Percentiles rank a stretch among this genome's conserved stretches.
Evolutionary conservation across 2,329 filamentous ascomycete species (phyloP).

Genomic region (Pochonia chlamydosporia): DNA sequence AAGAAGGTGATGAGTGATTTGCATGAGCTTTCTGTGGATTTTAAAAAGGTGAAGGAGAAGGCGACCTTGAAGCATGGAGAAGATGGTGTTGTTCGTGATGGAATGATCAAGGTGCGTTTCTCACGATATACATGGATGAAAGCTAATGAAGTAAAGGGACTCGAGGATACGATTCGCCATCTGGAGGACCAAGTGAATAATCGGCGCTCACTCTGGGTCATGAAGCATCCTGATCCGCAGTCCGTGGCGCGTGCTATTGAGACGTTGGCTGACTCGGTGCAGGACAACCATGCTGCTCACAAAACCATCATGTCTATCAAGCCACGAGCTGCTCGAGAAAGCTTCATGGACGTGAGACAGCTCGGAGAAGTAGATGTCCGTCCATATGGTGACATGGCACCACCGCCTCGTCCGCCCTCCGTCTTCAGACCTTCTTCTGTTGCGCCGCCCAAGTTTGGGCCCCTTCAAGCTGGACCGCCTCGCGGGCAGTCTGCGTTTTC

Average conservation of each 20-base stretch:
- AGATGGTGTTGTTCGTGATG: constrained; percentile 14
- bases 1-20: constrained; percentile 17
- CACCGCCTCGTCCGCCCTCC: constrained; percentile 17
- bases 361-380: neutral
- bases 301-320: constrained; percentile 21
- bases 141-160: constrained; percentile 14
- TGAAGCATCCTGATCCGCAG: constrained; percentile 25
- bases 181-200: constrained; percentile 31
- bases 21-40: constrained; percentile 13
- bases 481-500: constrained; percentile 20
- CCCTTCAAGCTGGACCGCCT: constrained; percentile 21
- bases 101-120: constrained; percentile 23
- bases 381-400: neutral
- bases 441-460: constrained; percentile 25
- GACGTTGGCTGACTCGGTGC: constrained; percentile 22
- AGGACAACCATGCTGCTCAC: constrained; percentile 20
- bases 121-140: neutral
- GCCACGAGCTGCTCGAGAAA: constrained; percentile 6
- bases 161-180: constrained; percentile 26
- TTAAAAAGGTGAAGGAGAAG: constrained; percentile 23
- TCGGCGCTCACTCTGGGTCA: constrained; percentile 28
- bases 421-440: constrained; percentile 16
- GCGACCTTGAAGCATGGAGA: constrained; percentile 12
- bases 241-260: constrained; percentile 26
- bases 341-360: neutral